Conservation (phyloP, 106 monocot genomes). For the Phalaenopsis aphrodite region DNA sequence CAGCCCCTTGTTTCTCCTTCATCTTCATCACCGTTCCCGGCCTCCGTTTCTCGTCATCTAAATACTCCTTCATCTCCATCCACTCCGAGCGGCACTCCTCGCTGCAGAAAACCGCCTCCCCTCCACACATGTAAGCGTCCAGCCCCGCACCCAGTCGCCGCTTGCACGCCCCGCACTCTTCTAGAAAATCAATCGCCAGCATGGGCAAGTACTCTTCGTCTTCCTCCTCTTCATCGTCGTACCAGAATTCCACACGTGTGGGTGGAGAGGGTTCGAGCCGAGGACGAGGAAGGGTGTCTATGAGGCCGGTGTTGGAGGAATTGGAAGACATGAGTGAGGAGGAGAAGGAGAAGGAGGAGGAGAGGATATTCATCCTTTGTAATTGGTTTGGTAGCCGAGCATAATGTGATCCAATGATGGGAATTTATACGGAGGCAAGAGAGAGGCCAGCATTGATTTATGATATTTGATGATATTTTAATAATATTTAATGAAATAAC, state of each 20-base stretch:
- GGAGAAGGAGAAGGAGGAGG: not conserved
- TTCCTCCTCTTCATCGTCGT: not conserved
- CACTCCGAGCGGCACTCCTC: not conserved
- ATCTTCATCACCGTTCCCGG: not conserved
- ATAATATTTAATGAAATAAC: no score
- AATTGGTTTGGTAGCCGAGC: not conserved
- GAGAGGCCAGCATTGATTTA: no score
- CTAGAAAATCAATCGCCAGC: not conserved
- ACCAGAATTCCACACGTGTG: not conserved
- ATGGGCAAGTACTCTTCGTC: not conserved
- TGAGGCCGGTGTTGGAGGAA: not conserved
- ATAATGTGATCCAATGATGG: no score
- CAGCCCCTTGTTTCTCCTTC: not conserved
- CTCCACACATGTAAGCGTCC: constrained; percentile 3
- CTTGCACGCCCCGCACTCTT: not conserved
- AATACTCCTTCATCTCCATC: not conserved
- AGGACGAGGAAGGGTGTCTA: not conserved
- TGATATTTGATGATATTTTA: no score
- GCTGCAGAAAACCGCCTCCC: constrained; percentile 8
- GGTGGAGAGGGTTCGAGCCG: not conserved
- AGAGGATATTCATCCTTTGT: not conserved
- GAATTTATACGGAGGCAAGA: no score
- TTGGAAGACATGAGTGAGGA: not conserved
- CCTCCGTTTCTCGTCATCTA: not conserved
- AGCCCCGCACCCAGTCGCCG: not conserved